Conservation (phyloP, 2,329 filamentous ascomycete genomes). For the Talaromyces sp. region DNA sequence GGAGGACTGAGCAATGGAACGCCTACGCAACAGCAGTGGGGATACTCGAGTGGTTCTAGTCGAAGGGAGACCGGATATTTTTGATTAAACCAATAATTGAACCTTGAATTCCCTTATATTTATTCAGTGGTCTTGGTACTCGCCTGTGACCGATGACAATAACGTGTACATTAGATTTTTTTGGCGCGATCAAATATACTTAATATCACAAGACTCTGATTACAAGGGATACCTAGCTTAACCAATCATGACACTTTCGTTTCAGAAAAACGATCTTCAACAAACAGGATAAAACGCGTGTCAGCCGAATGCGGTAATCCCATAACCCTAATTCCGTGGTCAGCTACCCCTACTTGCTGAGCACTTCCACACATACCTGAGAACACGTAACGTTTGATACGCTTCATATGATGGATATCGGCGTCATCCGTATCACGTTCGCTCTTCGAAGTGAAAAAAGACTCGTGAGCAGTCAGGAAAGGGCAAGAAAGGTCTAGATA, state of each 20-base stretch:
- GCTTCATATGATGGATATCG: not conserved
- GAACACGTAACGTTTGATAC: not conserved
- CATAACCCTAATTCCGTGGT: not conserved
- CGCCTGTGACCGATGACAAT: not conserved
- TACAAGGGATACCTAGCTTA: not conserved
- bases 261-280: not conserved
- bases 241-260: not conserved
- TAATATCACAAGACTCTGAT: not conserved
- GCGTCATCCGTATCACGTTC: not conserved
- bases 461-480: not conserved
- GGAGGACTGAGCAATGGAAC: not conserved
- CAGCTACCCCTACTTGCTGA: not conserved
- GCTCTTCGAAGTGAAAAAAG: not conserved
- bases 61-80: constrained; percentile 8
- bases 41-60: not conserved
- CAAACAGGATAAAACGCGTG: not conserved
- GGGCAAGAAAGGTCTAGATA: not conserved
- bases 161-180: not conserved
- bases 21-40: constrained; percentile 2
- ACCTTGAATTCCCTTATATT: not conserved
- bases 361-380: not conserved
- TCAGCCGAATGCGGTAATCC: not conserved
- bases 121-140: not conserved
- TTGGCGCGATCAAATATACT: not conserved
- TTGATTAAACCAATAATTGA: not conserved